Evolutionary conservation across 352 stramenopile genomes (phyloP).

Genomic region (Phytophthora pseudosyringae): DNA sequence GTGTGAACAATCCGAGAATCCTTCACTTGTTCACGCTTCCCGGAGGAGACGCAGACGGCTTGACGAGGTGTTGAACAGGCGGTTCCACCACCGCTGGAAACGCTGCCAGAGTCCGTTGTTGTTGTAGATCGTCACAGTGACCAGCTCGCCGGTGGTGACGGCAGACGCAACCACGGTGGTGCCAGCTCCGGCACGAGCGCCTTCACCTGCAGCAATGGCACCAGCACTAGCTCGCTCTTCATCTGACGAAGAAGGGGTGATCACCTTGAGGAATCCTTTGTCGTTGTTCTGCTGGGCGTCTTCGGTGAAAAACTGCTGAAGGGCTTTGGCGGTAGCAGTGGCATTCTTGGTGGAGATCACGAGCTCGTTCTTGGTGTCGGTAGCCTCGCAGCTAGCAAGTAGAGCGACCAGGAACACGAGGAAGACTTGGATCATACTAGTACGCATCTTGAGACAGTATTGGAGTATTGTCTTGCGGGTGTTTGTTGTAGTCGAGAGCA

Average conservation of each 20-base stretch:
- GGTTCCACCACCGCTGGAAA: slow-evolving; percentile 29
- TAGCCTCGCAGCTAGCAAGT: slow-evolving; percentile 7
- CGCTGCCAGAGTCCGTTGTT: slow-evolving; percentile 35
- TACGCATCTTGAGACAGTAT: slow-evolving; percentile 10
- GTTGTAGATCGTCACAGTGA: slow-evolving; percentile 31
- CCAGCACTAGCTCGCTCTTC: slow-evolving; percentile 17
- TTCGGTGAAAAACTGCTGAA: slow-evolving; percentile 20
- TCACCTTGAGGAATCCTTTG: slow-evolving; percentile 21
- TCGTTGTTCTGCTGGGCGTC: slow-evolving; percentile 14
- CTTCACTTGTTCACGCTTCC: slow-evolving; percentile 7
- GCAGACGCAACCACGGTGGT: slow-evolving; percentile 12
- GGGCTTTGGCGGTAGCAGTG: slow-evolving; percentile 14
- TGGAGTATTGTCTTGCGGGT: neutral
- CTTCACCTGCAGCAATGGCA: slow-evolving; percentile 13
- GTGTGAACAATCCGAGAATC: neutral
- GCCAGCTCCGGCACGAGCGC: slow-evolving; percentile 17
- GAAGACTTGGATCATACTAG: slow-evolving; percentile 6
- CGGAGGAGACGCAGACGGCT: slow-evolving; percentile 17
- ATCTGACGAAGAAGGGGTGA: slow-evolving; percentile 4
- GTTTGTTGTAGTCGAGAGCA: slow-evolving; percentile 1
- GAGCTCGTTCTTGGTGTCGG: slow-evolving; percentile 19
- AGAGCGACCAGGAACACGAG: slow-evolving; percentile 10
- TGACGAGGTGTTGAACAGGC: slow-evolving; percentile 10
- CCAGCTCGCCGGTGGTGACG: neutral
- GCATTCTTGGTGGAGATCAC: slow-evolving; percentile 15